phyloP scores from a whole-genome alignment of 768 basidiomycete genomes.

The Russula sp. region DNA sequence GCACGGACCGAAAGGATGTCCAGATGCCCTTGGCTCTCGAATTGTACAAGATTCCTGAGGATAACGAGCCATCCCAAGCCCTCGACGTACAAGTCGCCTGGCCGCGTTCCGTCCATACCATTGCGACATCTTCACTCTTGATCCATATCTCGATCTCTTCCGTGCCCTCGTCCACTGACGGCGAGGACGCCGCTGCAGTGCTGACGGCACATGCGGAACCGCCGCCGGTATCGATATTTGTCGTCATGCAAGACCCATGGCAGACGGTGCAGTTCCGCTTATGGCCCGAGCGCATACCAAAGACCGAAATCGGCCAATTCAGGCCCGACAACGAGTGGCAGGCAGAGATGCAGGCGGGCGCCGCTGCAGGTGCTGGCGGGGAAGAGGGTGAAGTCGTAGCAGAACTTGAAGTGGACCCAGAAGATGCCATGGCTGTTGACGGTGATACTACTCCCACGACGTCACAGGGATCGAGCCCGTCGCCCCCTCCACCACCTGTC shows the following conservation, averaged over 20 bases:
- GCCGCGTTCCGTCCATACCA: slow-evolving; percentile 18
- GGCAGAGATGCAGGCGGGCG: slow-evolving; percentile 11
- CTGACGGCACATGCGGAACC: slow-evolving; percentile 14
- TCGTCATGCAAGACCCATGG: slow-evolving; percentile 17
- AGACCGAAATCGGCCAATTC: slow-evolving; percentile 7
- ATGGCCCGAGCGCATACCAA: slow-evolving; percentile 19
- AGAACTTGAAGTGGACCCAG: neutral
- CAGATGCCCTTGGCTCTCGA: slow-evolving; percentile 13
- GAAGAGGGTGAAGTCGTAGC: slow-evolving; percentile 13
- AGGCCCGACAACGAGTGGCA: slow-evolving; percentile 13
- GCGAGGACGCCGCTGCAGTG: slow-evolving; percentile 9
- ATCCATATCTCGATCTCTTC: slow-evolving; percentile 12
- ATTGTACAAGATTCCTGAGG: slow-evolving; percentile 15
- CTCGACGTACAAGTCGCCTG: neutral
- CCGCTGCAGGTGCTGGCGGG: neutral
- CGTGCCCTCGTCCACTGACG: slow-evolving; percentile 9
- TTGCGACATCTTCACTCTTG: slow-evolving; percentile 3
- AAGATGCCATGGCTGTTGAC: slow-evolving; percentile 8
- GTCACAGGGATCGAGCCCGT: neutral
- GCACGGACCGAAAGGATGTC: slow-evolving; percentile 10
- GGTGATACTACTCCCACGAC: neutral
- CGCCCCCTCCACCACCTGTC: neutral
- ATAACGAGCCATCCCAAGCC: neutral
- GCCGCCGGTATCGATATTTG: slow-evolving; percentile 15
- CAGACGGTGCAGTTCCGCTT: slow-evolving; percentile 17